Evolutionary conservation across 768 basidiomycete species (phyloP).

Genomic region (Suillus luteus): DNA sequence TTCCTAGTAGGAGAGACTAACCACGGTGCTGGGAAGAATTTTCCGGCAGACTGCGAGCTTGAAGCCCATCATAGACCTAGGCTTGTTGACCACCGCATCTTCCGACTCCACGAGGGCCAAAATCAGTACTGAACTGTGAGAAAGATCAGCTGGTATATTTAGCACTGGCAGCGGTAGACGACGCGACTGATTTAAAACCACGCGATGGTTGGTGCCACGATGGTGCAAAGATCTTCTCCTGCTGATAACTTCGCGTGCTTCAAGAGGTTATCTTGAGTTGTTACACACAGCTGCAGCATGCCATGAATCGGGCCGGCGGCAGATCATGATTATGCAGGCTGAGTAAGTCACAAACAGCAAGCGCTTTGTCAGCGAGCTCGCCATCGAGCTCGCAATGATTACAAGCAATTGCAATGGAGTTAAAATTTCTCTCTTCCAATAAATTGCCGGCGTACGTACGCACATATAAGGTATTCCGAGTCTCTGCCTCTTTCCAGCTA

Average conservation of each 20-base stretch:
- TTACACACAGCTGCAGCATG: not conserved
- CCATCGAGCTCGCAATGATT: conserved; percentile 3
- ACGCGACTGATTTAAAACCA: no score
- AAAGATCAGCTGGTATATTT: not conserved
- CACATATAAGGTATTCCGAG: not conserved
- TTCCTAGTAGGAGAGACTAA: no score
- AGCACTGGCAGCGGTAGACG: no score
- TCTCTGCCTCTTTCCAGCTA: not conserved
- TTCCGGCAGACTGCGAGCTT: not conserved
- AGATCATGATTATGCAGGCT: not conserved
- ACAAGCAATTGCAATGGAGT: not conserved
- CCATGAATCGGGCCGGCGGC: not conserved
- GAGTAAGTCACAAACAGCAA: not conserved
- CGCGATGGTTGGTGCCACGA: not conserved
- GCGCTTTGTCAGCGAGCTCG: conserved; percentile 1
- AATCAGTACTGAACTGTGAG: no score
- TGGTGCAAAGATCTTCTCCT: not conserved
- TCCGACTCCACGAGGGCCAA: no score
- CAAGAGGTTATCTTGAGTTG: not conserved
- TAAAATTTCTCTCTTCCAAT: not conserved
- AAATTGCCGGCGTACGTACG: not conserved
- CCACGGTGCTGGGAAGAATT: not conserved
- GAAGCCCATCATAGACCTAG: not conserved
- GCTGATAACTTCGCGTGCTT: not conserved
- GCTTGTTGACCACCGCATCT: no score